These are phyloP conservation scores for Abelmoschus esculentus DNA, from an alignment of 345 rosid genomes.

Conservation along the genomic window DNA sequence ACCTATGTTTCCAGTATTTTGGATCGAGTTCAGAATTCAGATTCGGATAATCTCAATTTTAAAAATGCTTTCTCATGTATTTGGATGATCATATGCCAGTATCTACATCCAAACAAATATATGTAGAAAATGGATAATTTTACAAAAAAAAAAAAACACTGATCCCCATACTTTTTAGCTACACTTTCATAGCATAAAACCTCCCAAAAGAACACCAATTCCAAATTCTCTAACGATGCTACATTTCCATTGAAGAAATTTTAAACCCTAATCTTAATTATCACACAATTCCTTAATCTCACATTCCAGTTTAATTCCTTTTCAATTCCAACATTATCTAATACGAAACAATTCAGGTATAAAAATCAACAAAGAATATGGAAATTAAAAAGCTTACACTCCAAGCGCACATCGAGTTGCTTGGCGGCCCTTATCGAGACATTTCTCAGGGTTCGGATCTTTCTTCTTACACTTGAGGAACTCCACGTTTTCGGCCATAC, in stretches of 20 bases:
- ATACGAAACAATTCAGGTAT: neutral
- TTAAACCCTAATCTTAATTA: neutral
- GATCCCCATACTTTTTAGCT: neutral
- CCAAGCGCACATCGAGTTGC: constrained; percentile 96
- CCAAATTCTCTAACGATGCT: neutral
- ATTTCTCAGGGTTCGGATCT: constrained; percentile 96
- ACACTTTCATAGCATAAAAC: neutral
- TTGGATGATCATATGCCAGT: neutral
- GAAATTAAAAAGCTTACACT: constrained; percentile 37
- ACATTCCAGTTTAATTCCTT: neutral
- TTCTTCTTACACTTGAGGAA: constrained; percentile 95
- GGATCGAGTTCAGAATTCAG: neutral
- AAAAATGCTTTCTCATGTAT: neutral
- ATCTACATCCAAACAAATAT: neutral
- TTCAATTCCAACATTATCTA: constrained; percentile 3
- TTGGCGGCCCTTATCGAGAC: constrained; percentile 87
- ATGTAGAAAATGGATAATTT: neutral
- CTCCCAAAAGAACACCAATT: neutral
- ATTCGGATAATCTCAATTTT: neutral
- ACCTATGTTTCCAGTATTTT: neutral
- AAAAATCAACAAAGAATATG: neutral
- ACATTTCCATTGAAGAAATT: neutral
- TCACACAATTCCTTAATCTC: neutral
- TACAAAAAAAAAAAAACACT: neutral
- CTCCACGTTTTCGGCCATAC: constrained; percentile 67